phyloP scores from a whole-genome alignment of 106 monocot genomes.

The Phalaenopsis aphrodite region DNA sequence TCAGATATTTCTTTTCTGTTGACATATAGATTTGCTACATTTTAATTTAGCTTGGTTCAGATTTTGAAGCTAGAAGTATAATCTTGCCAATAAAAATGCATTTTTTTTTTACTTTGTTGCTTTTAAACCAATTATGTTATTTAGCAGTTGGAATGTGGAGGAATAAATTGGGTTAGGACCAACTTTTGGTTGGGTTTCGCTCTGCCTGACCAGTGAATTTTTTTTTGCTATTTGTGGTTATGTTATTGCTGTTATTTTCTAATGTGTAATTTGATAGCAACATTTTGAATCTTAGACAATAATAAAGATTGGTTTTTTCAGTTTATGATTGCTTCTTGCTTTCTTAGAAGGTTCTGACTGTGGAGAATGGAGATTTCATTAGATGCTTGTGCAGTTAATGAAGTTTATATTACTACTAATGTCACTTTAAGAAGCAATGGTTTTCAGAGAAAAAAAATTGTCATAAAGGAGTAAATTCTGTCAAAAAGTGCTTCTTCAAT shows the following conservation, averaged over 20 bases:
- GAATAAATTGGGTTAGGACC: not conserved
- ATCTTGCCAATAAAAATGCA: slow-evolving; percentile 1
- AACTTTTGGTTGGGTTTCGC: not conserved
- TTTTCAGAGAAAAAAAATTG: too few relatives aligned
- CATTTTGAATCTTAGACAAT: not conserved
- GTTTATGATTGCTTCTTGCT: not conserved
- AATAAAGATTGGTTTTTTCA: not conserved
- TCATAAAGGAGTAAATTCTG: too few relatives aligned
- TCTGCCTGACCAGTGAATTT: not conserved
- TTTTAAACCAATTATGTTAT: not conserved
- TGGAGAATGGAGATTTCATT: not conserved
- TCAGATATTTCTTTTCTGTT: not conserved
- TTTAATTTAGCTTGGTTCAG: slow-evolving; percentile 1
- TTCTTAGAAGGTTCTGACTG: not conserved
- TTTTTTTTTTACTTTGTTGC: not conserved
- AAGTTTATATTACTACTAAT: not conserved
- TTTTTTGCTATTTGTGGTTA: not conserved
- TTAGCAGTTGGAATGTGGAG: not conserved
- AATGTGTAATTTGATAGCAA: not conserved
- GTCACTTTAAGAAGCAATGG: not conserved
- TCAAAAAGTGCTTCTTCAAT: too few relatives aligned
- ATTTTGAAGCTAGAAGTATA: not conserved
- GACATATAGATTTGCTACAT: not conserved
- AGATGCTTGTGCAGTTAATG: not conserved
- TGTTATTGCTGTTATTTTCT: not conserved